Evolutionary conservation across 768 basidiomycete species (phyloP).

Genomic region (Ephemerocybe angulata): DNA sequence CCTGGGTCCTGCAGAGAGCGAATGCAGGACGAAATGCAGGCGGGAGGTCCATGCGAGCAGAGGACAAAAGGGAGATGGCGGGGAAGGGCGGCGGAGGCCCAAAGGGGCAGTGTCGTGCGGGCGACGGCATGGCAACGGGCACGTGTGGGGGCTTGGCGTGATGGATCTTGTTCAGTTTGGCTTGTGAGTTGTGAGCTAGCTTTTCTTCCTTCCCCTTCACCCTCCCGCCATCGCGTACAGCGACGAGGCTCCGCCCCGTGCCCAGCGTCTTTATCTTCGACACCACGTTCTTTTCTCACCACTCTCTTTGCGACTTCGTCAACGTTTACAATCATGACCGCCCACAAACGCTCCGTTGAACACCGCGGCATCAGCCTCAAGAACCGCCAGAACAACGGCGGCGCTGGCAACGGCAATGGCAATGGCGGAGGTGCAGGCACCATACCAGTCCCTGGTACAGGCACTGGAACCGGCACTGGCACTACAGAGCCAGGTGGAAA

Average conservation of each 20-base stretch:
- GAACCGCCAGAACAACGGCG: conserved; percentile 12
- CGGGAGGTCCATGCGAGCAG: no score
- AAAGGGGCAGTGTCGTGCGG: background rate
- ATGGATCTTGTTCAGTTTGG: background rate
- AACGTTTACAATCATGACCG: conserved; percentile 20
- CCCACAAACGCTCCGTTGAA: conserved; percentile 24
- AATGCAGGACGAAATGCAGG: no score
- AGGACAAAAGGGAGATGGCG: no score
- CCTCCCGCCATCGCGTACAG: background rate
- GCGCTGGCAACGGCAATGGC: background rate
- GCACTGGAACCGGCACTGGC: background rate
- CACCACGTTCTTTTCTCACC: conserved; percentile 20
- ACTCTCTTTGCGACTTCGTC: conserved; percentile 16
- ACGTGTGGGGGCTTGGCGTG: background rate
- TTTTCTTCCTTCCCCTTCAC: conserved; percentile 13
- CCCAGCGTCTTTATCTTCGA: conserved; percentile 5
- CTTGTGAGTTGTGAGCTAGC: background rate
- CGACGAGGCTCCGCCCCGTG: background rate
- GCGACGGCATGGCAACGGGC: background rate
- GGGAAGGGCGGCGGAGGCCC: background rate
- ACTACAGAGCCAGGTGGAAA: background rate
- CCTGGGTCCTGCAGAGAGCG: no score
- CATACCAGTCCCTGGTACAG: background rate
- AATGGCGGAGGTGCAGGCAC: background rate
- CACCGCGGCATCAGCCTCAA: conserved; percentile 27